Evolutionary conservation across 345 rosid species (phyloP).

Genomic region (Adansonia digitata): DNA sequence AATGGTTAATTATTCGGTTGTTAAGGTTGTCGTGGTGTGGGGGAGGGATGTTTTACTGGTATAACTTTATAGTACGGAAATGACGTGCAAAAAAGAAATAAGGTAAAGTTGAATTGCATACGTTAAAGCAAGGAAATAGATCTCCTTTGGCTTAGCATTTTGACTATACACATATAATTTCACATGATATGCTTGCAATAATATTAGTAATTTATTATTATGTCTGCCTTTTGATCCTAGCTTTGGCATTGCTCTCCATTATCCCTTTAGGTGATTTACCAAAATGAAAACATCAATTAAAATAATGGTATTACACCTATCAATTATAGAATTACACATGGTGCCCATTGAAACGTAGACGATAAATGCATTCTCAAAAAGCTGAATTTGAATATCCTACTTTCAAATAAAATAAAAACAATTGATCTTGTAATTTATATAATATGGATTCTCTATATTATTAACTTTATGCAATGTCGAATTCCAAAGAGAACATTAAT

Average conservation of each 20-base stretch:
- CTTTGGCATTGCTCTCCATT: neutral
- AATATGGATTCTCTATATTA: no score
- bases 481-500: no score
- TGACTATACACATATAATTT: neutral
- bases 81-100: neutral
- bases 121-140: neutral
- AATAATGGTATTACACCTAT: neutral
- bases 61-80: neutral
- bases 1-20: neutral
- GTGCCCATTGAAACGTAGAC: no score
- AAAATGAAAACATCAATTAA: neutral
- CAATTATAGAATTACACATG: no score
- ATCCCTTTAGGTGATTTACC: neutral
- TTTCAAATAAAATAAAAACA: no score
- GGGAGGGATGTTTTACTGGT: neutral
- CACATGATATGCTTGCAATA: neutral
- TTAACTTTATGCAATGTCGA: conserved; percentile 12
- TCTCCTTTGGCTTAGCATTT: neutral
- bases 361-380: no score
- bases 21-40: neutral
- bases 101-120: neutral
- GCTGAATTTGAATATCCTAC: no score
- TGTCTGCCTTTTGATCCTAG: neutral
- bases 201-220: neutral
- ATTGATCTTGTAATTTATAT: no score